These are phyloP conservation scores for Leccinum subgranulosum DNA, from an alignment of 768 basidiomycete species.

Conservation along the genomic window DNA sequence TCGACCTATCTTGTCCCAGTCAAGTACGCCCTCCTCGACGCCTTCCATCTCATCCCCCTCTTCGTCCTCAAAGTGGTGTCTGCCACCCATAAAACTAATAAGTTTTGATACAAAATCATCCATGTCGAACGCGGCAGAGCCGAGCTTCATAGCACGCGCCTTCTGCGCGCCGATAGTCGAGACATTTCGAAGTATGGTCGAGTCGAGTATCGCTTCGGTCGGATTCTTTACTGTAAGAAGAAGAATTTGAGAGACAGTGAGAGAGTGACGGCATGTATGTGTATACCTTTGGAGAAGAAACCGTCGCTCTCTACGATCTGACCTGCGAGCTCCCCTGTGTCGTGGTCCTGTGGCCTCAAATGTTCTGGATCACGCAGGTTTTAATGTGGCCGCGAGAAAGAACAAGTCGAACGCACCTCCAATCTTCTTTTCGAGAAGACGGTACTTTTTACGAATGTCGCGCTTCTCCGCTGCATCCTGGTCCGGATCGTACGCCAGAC, in stretches of 20 bases:
- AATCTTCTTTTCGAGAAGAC: conserved; percentile 57
- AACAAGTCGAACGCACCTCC: conserved; percentile 47
- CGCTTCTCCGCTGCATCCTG: conserved; percentile 82
- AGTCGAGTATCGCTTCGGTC: conserved; percentile 89
- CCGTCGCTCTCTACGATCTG: conserved; percentile 57
- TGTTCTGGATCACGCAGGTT: conserved; percentile 33
- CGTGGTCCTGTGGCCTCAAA: conserved; percentile 52
- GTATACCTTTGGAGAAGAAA: conserved; percentile 61
- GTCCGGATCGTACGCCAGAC: conserved; percentile 72
- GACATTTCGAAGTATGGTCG: conserved; percentile 71
- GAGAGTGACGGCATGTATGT: background rate
- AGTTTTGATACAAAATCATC: conserved; percentile 86
- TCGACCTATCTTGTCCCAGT: conserved; percentile 87
- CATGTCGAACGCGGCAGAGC: conserved; percentile 83
- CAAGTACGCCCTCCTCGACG: conserved; percentile 48
- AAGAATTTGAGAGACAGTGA: conserved; percentile 1
- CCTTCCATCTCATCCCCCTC: conserved; percentile 55
- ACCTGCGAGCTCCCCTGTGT: conserved; percentile 51
- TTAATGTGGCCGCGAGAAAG: background rate
- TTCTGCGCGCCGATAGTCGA: conserved; percentile 80
- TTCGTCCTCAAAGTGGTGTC: conserved; percentile 43
- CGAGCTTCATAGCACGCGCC: conserved; percentile 89
- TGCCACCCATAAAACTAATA: conserved; percentile 73
- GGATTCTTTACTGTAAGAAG: conserved; percentile 64
- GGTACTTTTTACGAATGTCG: conserved; percentile 68